Evolutionary conservation across 352 stramenopile genomes (phyloP).

Genomic region (Globisporangium heterothallicum): DNA sequence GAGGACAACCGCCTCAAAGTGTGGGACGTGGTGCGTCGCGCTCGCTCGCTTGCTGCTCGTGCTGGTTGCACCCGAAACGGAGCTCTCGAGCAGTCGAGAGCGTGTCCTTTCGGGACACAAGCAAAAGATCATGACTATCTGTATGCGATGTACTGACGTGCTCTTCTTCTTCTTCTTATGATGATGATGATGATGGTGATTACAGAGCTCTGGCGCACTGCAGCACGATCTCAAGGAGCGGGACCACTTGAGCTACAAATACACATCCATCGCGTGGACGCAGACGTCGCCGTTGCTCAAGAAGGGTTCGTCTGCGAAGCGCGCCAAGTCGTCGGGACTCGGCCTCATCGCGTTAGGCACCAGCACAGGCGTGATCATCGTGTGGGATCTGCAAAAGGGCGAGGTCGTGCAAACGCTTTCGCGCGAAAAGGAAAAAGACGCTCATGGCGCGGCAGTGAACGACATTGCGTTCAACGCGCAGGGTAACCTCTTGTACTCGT

Average conservation of each 20-base stretch:
- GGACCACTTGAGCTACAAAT: slow-evolving; percentile 81
- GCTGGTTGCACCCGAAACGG: neutral
- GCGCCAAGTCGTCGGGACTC: slow-evolving; percentile 27
- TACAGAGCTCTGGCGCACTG: slow-evolving; percentile 45
- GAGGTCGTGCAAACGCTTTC: slow-evolving; percentile 60
- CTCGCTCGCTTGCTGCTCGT: neutral
- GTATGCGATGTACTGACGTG: neutral
- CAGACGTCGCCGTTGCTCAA: slow-evolving; percentile 32
- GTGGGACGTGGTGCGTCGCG: slow-evolving; percentile 61
- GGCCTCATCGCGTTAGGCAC: slow-evolving; percentile 71
- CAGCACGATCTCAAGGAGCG: slow-evolving; percentile 77
- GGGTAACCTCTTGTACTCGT: slow-evolving; percentile 61
- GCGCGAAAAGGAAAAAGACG: slow-evolving; percentile 36
- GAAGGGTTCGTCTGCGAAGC: slow-evolving; percentile 37
- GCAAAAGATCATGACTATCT: neutral
- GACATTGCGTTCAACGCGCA: slow-evolving; percentile 72
- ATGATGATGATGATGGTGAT: neutral
- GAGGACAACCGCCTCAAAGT: slow-evolving; percentile 81
- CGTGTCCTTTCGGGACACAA: neutral
- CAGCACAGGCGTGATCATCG: slow-evolving; percentile 51
- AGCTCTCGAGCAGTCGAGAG: neutral
- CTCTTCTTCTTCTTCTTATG: neutral
- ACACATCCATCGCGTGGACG: slow-evolving; percentile 71
- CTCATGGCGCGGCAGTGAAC: slow-evolving; percentile 38
- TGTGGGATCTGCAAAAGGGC: slow-evolving; percentile 71